Percentiles rank a stretch among this genome's conserved stretches.
Evolutionary conservation across 352 stramenopile genomes (phyloP).

Genomic region (Phytopythium chamaehyphon): DNA sequence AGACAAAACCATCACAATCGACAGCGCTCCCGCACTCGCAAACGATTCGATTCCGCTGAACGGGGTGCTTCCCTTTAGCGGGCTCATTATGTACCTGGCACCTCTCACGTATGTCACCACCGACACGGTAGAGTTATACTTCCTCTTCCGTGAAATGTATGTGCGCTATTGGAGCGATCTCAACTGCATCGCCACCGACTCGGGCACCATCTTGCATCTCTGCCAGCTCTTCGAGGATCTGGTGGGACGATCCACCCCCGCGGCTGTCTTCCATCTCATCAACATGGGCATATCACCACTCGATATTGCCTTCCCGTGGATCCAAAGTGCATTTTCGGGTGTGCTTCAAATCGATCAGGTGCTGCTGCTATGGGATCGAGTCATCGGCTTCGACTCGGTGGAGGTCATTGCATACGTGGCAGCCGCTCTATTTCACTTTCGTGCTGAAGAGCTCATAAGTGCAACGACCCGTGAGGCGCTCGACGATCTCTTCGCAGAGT

Average conservation of each 20-base stretch:
- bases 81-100: conserved; percentile 67
- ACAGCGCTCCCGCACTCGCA: neutral
- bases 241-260: conserved; percentile 38
- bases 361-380: conserved; percentile 73
- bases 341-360: conserved; percentile 72
- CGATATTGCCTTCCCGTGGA: conserved; percentile 76
- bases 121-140: conserved; percentile 64
- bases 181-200: conserved; percentile 51
- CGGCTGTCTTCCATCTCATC: conserved; percentile 55
- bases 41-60: conserved; percentile 47
- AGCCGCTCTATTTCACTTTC: conserved; percentile 69
- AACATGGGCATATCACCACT: conserved; percentile 56
- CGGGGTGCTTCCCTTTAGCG: conserved; percentile 65
- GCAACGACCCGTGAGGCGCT: conserved; percentile 45
- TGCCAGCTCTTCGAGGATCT: conserved; percentile 78
- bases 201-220: conserved; percentile 55
- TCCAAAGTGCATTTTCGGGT: conserved; percentile 74
- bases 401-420: conserved; percentile 67
- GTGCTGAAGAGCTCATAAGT: conserved; percentile 43
- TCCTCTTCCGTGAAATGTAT: conserved; percentile 78
- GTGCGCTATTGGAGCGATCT: conserved; percentile 76
- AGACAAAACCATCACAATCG: neutral
- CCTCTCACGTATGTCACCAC: conserved; percentile 68
- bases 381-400: conserved; percentile 66
- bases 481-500: conserved; percentile 59